These are phyloP conservation scores for Elongisporangium prolatum DNA, from an alignment of 352 stramenopile genomes.

Conservation along the genomic window DNA sequence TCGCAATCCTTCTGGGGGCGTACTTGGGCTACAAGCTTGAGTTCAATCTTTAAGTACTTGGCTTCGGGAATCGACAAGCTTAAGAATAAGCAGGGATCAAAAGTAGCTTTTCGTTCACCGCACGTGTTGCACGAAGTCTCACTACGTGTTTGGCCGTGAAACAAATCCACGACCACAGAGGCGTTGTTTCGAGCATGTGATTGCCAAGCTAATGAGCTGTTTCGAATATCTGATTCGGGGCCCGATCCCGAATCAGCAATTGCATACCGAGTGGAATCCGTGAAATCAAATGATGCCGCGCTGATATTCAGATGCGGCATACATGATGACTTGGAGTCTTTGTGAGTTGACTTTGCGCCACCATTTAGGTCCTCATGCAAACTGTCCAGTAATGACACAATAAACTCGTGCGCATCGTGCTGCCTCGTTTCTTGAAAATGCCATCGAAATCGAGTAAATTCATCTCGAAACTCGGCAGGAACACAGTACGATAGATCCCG, in stretches of 20 bases:
- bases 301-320: conserved; percentile 12
- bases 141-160: conserved; percentile 93
- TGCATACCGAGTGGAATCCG: background rate
- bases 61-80: conserved; percentile 92
- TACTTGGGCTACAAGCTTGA: conserved; percentile 61
- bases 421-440: conserved; percentile 85
- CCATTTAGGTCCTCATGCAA: conserved; percentile 98
- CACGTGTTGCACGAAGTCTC: conserved; percentile 94
- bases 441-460: conserved; percentile 53
- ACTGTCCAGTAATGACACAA: conserved; percentile 96
- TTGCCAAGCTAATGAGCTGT: conserved; percentile 70
- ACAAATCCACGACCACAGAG: conserved; percentile 95
- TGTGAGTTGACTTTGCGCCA: conserved; percentile 24
- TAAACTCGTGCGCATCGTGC: conserved; percentile 95
- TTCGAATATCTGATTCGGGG: conserved; percentile 38
- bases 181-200: conserved; percentile 60
- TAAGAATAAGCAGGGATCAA: conserved; percentile 95
- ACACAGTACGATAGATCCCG: conserved; percentile 41
- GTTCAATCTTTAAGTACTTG: conserved; percentile 60
- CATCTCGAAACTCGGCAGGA: conserved; percentile 54
- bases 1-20: conserved; percentile 14
- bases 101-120: conserved; percentile 92
- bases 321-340: conserved; percentile 14
- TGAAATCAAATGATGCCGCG: background rate
- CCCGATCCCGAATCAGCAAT: background rate